Base-by-base conservation (phyloP, 495 filamentous ascomycete genomes). In the Talaromyces adpressus region DNA sequence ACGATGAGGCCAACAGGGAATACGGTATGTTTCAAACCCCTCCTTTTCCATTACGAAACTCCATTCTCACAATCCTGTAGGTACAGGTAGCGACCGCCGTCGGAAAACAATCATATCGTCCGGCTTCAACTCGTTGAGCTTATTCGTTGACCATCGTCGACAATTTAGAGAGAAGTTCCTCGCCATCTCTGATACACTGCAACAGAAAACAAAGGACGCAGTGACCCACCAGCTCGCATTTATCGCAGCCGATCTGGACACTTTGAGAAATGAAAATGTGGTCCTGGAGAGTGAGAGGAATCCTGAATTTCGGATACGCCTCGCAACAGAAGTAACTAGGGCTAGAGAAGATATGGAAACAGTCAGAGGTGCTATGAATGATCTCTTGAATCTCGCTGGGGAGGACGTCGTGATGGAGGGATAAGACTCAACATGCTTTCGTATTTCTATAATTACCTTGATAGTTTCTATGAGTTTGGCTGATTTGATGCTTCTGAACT, bases 61-160 rank as follows among this genome's bases (percentile, higher is more conserved):
- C 29, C 2, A 11, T 57, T 6, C 54, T 57, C 54, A 57, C 54
- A 18, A 12, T 14, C 25, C 7, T 18, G 54, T 34, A 57, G 54
- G 54, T 57, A 57, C 8, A 57, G 54, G 54, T 18, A 57, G 54
- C n/a, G 54, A 57, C 54, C 23, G 54, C 54, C 54, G 54, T 57
- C 54, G 54, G 25, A 57, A 57, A 57, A 12, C 3, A 32, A 57
- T 57, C 8, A 57, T 57, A 57, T 32, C 25, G 54, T 57, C 54
- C 29, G 25, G 54, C 54, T 57, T 30, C 54, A 14, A 20, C 25
- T 57, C 54, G 25, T 18, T 7, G 54, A 32, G 25, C 25, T 57
- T 57, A 57, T 30, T 57, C 54, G 8, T 6, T 12, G 25, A 57
- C 29, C 54, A 57, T 57, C 54, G 54, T 30, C 54, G 54, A 34